Evolutionary conservation across 2,329 filamentous ascomycete species (phyloP).

Genomic region (Gnomoniopsis smithogilvyi): DNA sequence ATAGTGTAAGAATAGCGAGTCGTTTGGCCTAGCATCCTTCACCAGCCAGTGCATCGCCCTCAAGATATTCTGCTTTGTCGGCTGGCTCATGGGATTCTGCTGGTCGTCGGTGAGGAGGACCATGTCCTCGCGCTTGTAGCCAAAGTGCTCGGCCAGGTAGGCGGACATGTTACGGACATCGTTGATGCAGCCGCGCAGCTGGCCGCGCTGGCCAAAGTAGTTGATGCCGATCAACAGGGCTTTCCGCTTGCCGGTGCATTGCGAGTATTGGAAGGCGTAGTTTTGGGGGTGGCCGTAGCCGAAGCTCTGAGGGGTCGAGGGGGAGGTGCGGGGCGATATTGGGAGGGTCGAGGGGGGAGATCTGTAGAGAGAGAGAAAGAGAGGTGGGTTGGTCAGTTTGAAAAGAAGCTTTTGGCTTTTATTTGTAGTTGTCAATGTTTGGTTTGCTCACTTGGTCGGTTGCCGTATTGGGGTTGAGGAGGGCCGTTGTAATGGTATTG

Average conservation of each 20-base stretch:
- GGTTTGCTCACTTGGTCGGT: conserved; percentile 42
- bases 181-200: conserved; percentile 92
- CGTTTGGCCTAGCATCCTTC: conserved; percentile 87
- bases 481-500: conserved; percentile 40
- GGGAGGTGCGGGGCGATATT: conserved; percentile 62
- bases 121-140: conserved; percentile 95
- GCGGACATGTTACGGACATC: conserved; percentile 96
- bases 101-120: conserved; percentile 95
- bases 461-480: conserved; percentile 40
- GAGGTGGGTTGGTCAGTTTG: conserved; percentile 2
- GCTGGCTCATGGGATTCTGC: conserved; percentile 95
- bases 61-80: conserved; percentile 91
- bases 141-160: conserved; percentile 85
- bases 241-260: conserved; percentile 84
- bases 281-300: conserved; percentile 75
- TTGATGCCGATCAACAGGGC: conserved; percentile 93
- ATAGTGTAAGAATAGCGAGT: conserved; percentile 97
- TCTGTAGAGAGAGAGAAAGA: not conserved
- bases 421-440: not conserved
- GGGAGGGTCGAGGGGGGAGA: conserved; percentile 45
- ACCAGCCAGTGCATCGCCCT: conserved; percentile 98
- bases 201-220: conserved; percentile 89
- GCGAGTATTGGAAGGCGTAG: conserved; percentile 88
- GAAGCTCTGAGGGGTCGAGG: conserved; percentile 66
- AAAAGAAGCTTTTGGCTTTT: not conserved